phyloP scores from a whole-genome alignment of 495 filamentous ascomycete species.

The Penicillium cataractarum region DNA sequence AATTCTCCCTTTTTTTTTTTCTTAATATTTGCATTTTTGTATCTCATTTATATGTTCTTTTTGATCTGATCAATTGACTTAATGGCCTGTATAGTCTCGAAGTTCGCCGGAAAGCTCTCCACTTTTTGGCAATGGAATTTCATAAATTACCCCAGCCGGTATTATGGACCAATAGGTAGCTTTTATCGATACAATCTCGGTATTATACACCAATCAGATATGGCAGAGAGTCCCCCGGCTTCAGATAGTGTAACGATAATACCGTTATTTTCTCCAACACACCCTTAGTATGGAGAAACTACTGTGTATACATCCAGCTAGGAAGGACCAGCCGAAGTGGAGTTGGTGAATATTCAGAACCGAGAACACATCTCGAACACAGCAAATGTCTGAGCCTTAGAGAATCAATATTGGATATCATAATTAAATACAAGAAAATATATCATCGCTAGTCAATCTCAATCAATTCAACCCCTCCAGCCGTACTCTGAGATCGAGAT shows the following conservation, averaged over 20 bases:
- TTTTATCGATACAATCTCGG: background rate
- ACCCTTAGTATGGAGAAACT: background rate
- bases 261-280: background rate
- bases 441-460: conserved; percentile 15
- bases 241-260: conserved; percentile 24
- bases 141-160: conserved; percentile 11
- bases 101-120: background rate
- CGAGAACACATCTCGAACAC: too few species aligned
- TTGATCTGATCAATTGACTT: background rate
- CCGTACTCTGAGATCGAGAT: conserved; percentile 10
- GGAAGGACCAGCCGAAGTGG: conserved; percentile 17
- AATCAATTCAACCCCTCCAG: conserved; percentile 6
- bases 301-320: background rate
- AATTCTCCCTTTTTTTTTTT: background rate
- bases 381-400: too few species aligned
- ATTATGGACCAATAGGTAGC: background rate
- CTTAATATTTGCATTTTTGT: background rate
- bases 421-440: background rate
- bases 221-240: background rate
- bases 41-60: background rate
- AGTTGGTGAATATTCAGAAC: background rate
- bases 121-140: conserved; percentile 5
- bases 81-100: background rate
- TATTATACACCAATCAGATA: background rate
- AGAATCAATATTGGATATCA: conserved; percentile 1